Evolutionary conservation across 495 filamentous ascomycete species (phyloP).

Genomic region (Aspergillus incahuasiensis): DNA sequence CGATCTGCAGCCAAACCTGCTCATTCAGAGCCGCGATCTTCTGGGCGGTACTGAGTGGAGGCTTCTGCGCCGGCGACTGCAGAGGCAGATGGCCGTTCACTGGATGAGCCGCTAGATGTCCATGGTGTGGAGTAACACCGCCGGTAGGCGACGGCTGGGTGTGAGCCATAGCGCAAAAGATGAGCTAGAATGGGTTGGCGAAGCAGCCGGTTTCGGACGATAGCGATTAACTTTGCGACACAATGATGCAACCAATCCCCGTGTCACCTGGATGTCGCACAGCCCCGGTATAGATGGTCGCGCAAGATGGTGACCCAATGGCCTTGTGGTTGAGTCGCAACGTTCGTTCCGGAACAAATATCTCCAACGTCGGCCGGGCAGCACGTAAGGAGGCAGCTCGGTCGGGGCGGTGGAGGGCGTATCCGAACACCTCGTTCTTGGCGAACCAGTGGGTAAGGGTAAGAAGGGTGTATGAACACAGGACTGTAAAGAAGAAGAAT

Average conservation of each 20-base stretch:
- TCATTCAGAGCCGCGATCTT: conserved; percentile 69
- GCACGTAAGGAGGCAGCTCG: not conserved
- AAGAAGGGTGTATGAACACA: not conserved
- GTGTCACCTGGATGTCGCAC: conserved; percentile 20
- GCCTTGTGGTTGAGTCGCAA: conserved; percentile 10
- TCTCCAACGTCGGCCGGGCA: conserved; percentile 5
- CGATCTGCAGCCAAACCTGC: conserved; percentile 88
- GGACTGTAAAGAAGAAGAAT: not conserved
- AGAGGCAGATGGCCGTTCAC: conserved; percentile 51
- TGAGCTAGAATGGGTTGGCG: conserved; percentile 3
- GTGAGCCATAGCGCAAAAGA: conserved; percentile 37
- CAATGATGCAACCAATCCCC: conserved; percentile 34
- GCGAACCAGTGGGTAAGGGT: not conserved
- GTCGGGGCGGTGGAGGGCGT: not conserved
- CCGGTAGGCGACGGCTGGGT: conserved; percentile 51
- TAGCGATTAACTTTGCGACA: conserved; percentile 33
- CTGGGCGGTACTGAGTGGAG: conserved; percentile 51
- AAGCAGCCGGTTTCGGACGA: conserved; percentile 6
- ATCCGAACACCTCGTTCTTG: not conserved
- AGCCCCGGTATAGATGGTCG: conserved; percentile 17
- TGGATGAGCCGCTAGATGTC: conserved; percentile 44
- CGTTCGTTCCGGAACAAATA: conserved; percentile 4
- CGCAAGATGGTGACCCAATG: conserved; percentile 10
- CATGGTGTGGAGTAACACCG: conserved; percentile 46
- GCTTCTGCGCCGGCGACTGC: conserved; percentile 50